Conservation (phyloP, 352 stramenopile species). For the Pythium diclinum region DNA sequence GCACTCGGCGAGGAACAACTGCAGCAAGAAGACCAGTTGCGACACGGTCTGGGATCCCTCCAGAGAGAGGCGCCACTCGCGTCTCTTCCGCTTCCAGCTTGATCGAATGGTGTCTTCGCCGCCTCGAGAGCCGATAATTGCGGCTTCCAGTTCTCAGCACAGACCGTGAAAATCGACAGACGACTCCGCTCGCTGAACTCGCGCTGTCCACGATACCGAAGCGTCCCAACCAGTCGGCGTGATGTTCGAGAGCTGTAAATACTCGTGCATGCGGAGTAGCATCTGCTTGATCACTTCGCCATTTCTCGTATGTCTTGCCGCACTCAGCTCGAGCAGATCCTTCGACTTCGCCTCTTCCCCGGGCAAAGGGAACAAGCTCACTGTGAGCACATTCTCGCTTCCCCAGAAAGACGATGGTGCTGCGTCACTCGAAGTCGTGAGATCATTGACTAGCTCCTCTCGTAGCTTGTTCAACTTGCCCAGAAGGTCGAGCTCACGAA, state of each 20-base stretch:
- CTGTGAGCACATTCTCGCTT: constrained; percentile 21
- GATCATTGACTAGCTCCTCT: constrained; percentile 26
- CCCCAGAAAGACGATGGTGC: constrained; percentile 10
- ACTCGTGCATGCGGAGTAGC: constrained; percentile 55
- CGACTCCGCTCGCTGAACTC: constrained; percentile 31
- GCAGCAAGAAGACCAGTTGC: constrained; percentile 68
- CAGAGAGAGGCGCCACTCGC: constrained; percentile 65
- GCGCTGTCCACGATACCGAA: constrained; percentile 38
- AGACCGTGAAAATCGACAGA: constrained; percentile 39
- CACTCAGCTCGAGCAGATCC: constrained; percentile 43
- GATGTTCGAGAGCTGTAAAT: constrained; percentile 56
- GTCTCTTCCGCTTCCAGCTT: constrained; percentile 75
- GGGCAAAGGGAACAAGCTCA: constrained; percentile 70
- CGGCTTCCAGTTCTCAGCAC: constrained; percentile 59
- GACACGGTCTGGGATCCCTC: constrained; percentile 65
- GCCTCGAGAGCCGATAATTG: constrained; percentile 37
- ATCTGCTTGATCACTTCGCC: constrained; percentile 51
- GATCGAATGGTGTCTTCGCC: constrained; percentile 56
- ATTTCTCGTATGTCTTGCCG: constrained; percentile 41
- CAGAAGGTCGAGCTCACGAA: constrained; percentile 61
- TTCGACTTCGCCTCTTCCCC: constrained; percentile 46
- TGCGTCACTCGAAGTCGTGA: not conserved
- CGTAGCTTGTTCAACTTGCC: constrained; percentile 52
- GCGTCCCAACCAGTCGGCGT: constrained; percentile 46
- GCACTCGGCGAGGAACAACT: constrained; percentile 72